phyloP scores from a whole-genome alignment of 129 eudicot species.

The Logfia minima region DNA sequence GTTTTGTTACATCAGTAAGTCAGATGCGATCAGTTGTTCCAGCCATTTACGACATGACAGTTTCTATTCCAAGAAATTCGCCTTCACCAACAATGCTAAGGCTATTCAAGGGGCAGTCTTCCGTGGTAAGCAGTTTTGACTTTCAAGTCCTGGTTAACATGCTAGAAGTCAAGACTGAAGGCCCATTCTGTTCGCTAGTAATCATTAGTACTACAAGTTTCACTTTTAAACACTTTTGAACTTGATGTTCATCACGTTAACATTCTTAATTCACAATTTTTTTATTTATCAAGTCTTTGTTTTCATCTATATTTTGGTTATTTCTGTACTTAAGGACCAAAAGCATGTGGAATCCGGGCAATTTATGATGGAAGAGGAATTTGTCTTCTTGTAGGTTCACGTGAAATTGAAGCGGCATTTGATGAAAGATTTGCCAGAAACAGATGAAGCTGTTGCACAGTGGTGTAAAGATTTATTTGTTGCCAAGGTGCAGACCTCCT shows the following conservation, averaged over 20 bases:
- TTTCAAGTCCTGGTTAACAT: neutral
- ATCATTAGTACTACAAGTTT: neutral
- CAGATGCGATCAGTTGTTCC: constrained; percentile 91
- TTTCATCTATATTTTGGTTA: neutral
- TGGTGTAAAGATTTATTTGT: constrained; percentile 87
- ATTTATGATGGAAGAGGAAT: neutral
- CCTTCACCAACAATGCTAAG: constrained; percentile 83
- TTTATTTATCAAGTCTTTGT: neutral
- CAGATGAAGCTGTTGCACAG: constrained; percentile 83
- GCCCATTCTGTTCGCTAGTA: neutral
- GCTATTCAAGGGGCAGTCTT: constrained; percentile 78
- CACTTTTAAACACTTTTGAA: neutral
- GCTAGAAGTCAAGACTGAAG: neutral
- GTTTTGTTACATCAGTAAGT: constrained; percentile 84
- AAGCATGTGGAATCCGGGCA: neutral
- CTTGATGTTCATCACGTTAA: neutral
- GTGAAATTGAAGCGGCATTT: constrained; percentile 73
- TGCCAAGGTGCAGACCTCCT: constrained; percentile 55
- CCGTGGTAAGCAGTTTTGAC: constrained; percentile 60
- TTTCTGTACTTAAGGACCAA: neutral
- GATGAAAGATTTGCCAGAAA: constrained; percentile 91
- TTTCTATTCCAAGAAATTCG: constrained; percentile 68
- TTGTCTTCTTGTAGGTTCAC: constrained; percentile 56
- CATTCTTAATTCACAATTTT: neutral
- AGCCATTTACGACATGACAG: constrained; percentile 79